These are phyloP conservation scores for Wallacemonas rigidus DNA, from an alignment of 208 protist species.

Conservation along the genomic window DNA sequence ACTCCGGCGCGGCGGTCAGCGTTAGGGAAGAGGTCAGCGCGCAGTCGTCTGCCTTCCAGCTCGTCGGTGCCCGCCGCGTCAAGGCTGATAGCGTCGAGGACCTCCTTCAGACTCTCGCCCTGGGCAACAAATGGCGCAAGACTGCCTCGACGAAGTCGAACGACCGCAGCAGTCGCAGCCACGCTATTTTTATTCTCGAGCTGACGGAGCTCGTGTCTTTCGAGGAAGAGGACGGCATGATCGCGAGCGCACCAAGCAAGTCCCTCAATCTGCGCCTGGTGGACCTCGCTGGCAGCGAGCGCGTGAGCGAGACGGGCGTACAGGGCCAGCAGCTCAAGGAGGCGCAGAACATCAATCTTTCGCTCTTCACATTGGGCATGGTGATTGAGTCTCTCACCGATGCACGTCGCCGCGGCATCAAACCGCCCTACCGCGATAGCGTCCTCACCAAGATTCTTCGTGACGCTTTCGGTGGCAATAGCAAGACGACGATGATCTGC, in stretches of 20 bases:
- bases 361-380: conserved; percentile 83
- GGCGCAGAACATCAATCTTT: conserved; percentile 83
- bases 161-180: conserved; percentile 86
- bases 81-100: conserved; percentile 45
- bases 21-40: conserved; percentile 71
- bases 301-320: conserved; percentile 75
- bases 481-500: conserved; percentile 89
- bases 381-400: conserved; percentile 87
- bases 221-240: conserved; percentile 50
- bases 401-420: conserved; percentile 53
- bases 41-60: conserved; percentile 58
- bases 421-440: conserved; percentile 86
- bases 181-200: conserved; percentile 86
- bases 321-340: conserved; percentile 82
- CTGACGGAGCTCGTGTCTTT: conserved; percentile 76
- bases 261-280: conserved; percentile 75
- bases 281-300: conserved; percentile 89
- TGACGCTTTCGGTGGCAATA: conserved; percentile 90
- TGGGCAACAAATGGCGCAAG: conserved; percentile 74
- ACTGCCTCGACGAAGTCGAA: conserved; percentile 75
- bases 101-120: conserved; percentile 59
- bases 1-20: conserved; percentile 51
- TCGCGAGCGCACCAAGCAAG: conserved; percentile 69
- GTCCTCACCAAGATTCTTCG: conserved; percentile 86
- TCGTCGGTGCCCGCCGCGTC: conserved; percentile 61